Conservation (phyloP, 345 rosid genomes). For the Excoecaria cochinchinensis region DNA sequence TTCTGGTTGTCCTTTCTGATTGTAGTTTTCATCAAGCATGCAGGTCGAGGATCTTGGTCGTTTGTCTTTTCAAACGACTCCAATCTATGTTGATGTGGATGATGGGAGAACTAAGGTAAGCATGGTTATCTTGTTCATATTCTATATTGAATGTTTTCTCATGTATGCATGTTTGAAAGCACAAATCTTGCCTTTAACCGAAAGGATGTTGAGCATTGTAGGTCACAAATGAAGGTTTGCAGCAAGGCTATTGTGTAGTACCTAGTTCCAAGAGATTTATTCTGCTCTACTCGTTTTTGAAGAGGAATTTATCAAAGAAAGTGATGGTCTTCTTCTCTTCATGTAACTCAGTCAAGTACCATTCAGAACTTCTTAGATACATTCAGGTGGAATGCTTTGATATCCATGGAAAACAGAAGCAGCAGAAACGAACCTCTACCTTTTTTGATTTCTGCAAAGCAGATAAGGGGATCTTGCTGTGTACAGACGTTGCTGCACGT, state of each 20-base stretch:
- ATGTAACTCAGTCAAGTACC: constrained; percentile 91
- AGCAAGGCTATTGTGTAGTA: constrained; percentile 92
- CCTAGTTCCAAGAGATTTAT: constrained; percentile 79
- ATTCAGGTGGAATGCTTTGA: constrained; percentile 73
- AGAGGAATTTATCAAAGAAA: constrained; percentile 83
- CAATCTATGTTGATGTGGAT: constrained; percentile 86
- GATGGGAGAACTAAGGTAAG: constrained; percentile 88
- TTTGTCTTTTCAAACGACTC: constrained; percentile 77
- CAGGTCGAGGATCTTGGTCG: constrained; percentile 98
- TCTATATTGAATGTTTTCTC: not conserved
- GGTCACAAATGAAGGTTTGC: constrained; percentile 96
- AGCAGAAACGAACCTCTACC: constrained; percentile 84
- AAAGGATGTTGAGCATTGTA: constrained; percentile 29
- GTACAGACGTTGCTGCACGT: constrained; percentile 99
- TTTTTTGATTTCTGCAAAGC: constrained; percentile 92
- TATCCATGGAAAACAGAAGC: constrained; percentile 94
- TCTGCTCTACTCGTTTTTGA: constrained; percentile 85
- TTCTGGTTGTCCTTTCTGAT: not conserved
- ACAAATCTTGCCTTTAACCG: constrained; percentile 11
- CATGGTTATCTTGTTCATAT: not conserved
- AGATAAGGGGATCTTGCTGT: constrained; percentile 86
- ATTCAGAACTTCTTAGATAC: constrained; percentile 78
- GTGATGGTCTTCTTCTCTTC: constrained; percentile 99
- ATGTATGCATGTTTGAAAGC: constrained; percentile 1
- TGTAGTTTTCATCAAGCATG: constrained; percentile 6